Evolutionary conservation across 2,329 filamentous ascomycete species (phyloP), one percentile per base, ranked within the genome.

Genomic region (Penicillium thymicola): DNA sequence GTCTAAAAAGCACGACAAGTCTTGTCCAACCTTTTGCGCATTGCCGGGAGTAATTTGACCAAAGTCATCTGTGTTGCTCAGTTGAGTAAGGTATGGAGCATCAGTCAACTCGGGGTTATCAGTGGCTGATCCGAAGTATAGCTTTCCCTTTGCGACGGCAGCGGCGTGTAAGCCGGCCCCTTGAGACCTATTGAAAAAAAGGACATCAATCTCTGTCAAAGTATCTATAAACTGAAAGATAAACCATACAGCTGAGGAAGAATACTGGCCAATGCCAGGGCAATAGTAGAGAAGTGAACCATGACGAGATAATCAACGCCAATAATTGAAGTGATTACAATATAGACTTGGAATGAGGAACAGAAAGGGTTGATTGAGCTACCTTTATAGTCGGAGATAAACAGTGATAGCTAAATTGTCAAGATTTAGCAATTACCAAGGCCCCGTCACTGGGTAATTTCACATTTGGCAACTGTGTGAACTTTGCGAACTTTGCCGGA

Each of bases 41-140:
- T 89, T 89, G 47, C 81, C 83, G 0, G 85, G 84, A 0, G 85
- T 87, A 27, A 87, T 78, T 69, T 85, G 81, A 32, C 86, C 86
- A 64, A 88, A 89, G 65, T 87, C 84, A 45, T 75, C 73, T 8
- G 80, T 79, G 70, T 89, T 83, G 65, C 78, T 78, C 41, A 86
- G 74, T 58, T 87, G 82, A 21, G 73, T 69, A 18, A 79, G 72
- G 70, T 89, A 89, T 28, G 77, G 65, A 13, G 72, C 67, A 70
- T 89, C 82, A 43, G 73, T 76, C 36, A 83, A 69, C 60, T 83
- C 80, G 16, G 72, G 68, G 40, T 80, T 81, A 68, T 88, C 83
- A 41, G 85, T 83, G 1, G 86, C 85, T 1, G 84, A 83, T 41
- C 82, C 72, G 38, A 85, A 83, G 62, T 83, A 80, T 60, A 79